Conservation (phyloP, 1,139 yeast genomes). For the Hyphopichia buzzinii region DNA sequence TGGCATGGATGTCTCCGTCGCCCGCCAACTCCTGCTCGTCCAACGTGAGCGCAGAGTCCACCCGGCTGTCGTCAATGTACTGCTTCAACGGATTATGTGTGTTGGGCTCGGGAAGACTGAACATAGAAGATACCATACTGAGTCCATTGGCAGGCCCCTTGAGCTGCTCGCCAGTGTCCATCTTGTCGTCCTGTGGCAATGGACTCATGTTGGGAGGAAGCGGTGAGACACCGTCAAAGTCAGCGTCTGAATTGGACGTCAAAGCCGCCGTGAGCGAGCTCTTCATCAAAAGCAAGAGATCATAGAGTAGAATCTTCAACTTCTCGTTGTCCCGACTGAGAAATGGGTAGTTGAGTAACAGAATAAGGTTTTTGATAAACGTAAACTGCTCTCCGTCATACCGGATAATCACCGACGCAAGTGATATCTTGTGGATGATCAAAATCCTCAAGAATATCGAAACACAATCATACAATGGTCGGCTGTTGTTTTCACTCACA, state of each 20-base stretch:
- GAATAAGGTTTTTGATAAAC: constrained; percentile 45
- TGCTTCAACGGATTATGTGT: constrained; percentile 24
- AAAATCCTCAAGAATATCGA: constrained; percentile 54
- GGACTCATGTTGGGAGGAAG: constrained; percentile 4
- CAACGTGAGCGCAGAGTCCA: constrained; percentile 28
- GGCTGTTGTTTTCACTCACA: constrained; percentile 6
- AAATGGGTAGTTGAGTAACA: constrained; percentile 42
- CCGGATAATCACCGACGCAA: constrained; percentile 30
- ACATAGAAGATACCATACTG: constrained; percentile 17
- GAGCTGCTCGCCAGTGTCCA: constrained; percentile 1
- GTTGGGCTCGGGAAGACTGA: constrained; percentile 37
- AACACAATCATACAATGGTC: constrained; percentile 18
- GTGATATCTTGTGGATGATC: constrained; percentile 53
- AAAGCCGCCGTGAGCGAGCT: constrained; percentile 26
- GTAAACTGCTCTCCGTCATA: constrained; percentile 33
- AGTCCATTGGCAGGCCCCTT: constrained; percentile 3
- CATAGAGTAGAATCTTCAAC: constrained; percentile 60
- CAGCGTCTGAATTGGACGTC: constrained; percentile 13
- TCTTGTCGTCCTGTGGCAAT: constrained; percentile 5
- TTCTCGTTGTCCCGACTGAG: constrained; percentile 43
- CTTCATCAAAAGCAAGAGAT: constrained; percentile 58
- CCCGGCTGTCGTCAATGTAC: constrained; percentile 18
- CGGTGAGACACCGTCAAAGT: constrained; percentile 13
- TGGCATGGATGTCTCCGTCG: constrained; percentile 33
- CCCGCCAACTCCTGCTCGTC: constrained; percentile 32